Percentiles rank a stretch among this genome's conserved stretches.
These are phyloP conservation scores for Talaromyces trachyspermus DNA, from an alignment of 495 filamentous ascomycete species.

Conservation along the genomic window DNA sequence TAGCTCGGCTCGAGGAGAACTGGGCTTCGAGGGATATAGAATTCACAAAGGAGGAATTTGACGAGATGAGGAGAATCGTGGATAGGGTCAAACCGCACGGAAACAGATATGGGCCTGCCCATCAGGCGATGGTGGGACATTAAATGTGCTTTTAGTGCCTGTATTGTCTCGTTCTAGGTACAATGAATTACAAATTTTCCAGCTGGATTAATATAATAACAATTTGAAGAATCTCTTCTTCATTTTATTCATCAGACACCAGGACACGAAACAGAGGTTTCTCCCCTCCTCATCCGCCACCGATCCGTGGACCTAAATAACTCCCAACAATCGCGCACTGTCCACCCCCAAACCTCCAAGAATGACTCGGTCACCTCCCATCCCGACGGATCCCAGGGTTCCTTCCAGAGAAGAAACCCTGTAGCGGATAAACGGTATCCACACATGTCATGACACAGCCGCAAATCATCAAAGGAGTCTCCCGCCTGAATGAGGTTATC, in stretches of 20 bases:
- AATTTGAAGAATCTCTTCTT: too few relatives aligned
- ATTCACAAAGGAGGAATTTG: conserved; percentile 26
- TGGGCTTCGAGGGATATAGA: conserved; percentile 33
- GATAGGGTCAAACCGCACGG: conserved; percentile 34
- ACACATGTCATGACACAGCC: conserved; percentile 32
- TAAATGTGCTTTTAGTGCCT: conserved; percentile 12
- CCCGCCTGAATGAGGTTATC: conserved; percentile 29
- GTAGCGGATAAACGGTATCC: conserved; percentile 11
- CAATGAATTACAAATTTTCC: too few relatives aligned
- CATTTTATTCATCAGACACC: too few relatives aligned
- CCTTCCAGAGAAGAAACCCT: conserved; percentile 37
- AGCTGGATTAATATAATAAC: too few relatives aligned
- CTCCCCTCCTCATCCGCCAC: conserved; percentile 29
- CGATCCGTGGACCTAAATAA: conserved; percentile 34
- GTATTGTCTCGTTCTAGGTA: too few relatives aligned
- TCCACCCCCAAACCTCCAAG: conserved; percentile 30
- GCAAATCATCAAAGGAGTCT: conserved; percentile 33
- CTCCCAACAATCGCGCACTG: conserved; percentile 29
- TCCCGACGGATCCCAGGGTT: conserved; percentile 31
- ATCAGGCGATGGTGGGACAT: conserved; percentile 35
- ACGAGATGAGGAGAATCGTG: conserved; percentile 30
- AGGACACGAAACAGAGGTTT: conserved; percentile 19
- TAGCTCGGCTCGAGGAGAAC: conserved; percentile 31
- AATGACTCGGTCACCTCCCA: conserved; percentile 41
- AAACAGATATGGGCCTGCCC: conserved; percentile 21